Base-by-base conservation (phyloP, 176 grass and related monocot genomes). In the Miscanthus lutarioriparius region DNA sequence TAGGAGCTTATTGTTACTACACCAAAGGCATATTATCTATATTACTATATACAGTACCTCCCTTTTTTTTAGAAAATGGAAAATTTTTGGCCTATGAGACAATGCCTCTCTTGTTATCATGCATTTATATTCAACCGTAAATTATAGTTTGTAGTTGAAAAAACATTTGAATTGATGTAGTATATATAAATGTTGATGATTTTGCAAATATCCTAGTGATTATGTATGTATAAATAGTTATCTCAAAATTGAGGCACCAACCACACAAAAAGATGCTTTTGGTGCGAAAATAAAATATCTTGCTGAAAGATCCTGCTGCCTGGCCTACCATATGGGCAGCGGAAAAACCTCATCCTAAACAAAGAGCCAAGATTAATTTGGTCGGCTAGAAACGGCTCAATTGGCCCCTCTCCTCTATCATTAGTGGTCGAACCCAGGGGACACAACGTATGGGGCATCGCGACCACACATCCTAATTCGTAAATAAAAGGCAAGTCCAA, bases 381-480 rank as follows among this genome's bases (percentile, higher is more conserved):
- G 81, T 87, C 87, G 89, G 89, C 64, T 76, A 64, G 49, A 79
- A 71, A 76, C 74, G 63, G 70, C 76, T 84, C 89, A 70, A 23
- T 69, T 30, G 85, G 75, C 10, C 70, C 81, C 80, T 63, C 68
- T 44, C 27, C 81, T 80, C 70, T 90, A 84, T 91, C 85, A 81
- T 84, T 84, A 84, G 89, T 76, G 89, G 56, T 91, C 84, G 89
- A 87, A 87, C 81, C 80, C 33, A n/a, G 76, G 76, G 62, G 76
- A 37, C 10, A 84, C 89, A 87, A 87, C 89, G 89, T 81, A 91
- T 80, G 70, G 20, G 43, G 61, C 89, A 80, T 80, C 0, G 1
- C 63, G 17, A 45, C 89, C 89, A 91, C 81, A 80, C 81, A 87
- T 79, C 63, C 84, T 26, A 70, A 38, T 64, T 22, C 20, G 1